phyloP scores from a whole-genome alignment of 768 basidiomycete species.

The Suillus hirtellus region DNA sequence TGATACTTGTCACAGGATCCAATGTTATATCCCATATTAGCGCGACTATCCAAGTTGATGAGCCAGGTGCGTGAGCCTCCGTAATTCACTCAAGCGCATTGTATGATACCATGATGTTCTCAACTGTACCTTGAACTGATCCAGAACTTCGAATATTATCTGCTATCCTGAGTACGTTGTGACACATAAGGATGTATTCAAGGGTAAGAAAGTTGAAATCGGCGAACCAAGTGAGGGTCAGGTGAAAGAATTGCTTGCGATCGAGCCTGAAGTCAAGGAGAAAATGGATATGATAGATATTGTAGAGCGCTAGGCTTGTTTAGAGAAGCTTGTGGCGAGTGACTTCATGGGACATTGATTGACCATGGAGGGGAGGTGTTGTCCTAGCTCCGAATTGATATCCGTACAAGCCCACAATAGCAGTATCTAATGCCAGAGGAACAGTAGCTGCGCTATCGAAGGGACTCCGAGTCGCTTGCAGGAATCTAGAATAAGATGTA shows the following conservation, averaged over 20 bases:
- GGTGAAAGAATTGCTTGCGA: conserved; percentile 54
- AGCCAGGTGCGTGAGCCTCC: conserved; percentile 51
- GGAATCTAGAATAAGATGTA: conserved; percentile 39
- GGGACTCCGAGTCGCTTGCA: conserved; percentile 28
- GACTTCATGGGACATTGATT: background rate
- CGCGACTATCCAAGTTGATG: background rate
- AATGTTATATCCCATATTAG: background rate
- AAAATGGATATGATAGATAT: conserved; percentile 63
- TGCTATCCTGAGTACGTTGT: conserved; percentile 92
- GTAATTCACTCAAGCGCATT: conserved; percentile 14
- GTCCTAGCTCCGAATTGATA: conserved; percentile 39
- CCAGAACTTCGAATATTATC: conserved; percentile 88
- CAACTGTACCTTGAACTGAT: conserved; percentile 68
- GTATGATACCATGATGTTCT: conserved; percentile 1
- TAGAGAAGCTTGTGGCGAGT: conserved; percentile 38
- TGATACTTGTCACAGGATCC: background rate
- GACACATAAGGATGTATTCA: conserved; percentile 75
- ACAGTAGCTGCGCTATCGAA: conserved; percentile 49
- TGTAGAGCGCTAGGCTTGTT: conserved; percentile 47
- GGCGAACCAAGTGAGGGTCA: conserved; percentile 47
- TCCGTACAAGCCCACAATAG: conserved; percentile 48
- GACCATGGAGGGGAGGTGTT: conserved; percentile 23
- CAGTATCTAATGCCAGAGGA: conserved; percentile 47
- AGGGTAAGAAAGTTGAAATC: conserved; percentile 69
- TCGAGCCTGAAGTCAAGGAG: conserved; percentile 58